Evolutionary conservation across 1,284 basidiomycete genomes (phyloP).

Genomic region (Agaricales sp.): DNA sequence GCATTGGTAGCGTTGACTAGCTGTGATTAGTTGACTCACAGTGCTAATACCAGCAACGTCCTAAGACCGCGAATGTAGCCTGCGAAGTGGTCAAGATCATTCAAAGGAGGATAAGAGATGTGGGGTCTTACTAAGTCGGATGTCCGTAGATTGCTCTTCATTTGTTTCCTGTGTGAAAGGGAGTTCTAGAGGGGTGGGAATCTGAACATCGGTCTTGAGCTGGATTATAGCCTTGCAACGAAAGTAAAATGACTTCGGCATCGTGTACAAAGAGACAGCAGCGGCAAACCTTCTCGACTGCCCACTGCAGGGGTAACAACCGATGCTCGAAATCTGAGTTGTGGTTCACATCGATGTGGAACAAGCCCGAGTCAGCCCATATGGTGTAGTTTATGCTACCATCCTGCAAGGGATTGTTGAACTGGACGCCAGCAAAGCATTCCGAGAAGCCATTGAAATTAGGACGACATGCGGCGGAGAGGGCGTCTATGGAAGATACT

Average conservation of each 20-base stretch:
- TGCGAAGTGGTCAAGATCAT: slow-evolving; percentile 16
- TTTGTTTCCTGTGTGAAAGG: slow-evolving; percentile 64
- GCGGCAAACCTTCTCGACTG: slow-evolving; percentile 53
- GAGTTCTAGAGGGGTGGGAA: slow-evolving; percentile 55
- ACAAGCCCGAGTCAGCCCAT: slow-evolving; percentile 53
- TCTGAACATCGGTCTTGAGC: slow-evolving; percentile 41
- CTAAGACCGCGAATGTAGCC: slow-evolving; percentile 55
- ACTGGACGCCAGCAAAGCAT: slow-evolving; percentile 65
- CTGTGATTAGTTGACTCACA: slow-evolving; percentile 25
- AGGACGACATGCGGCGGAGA: slow-evolving; percentile 53
- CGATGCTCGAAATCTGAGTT: slow-evolving; percentile 66
- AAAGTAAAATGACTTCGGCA: slow-evolving; percentile 3
- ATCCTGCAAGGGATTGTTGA: slow-evolving; percentile 43
- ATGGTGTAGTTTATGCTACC: slow-evolving; percentile 60
- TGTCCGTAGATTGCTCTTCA: slow-evolving; percentile 40
- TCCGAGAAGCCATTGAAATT: slow-evolving; percentile 63
- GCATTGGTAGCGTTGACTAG: slow-evolving; percentile 3
- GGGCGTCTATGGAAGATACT: slow-evolving; percentile 34
- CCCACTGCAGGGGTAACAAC: slow-evolving; percentile 68
- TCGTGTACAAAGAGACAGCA: background rate
- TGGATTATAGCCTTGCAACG: slow-evolving; percentile 52
- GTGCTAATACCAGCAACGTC: slow-evolving; percentile 51
- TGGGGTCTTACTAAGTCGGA: slow-evolving; percentile 41
- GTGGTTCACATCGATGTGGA: slow-evolving; percentile 50
- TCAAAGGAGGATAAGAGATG: slow-evolving; percentile 2